Evolutionary conservation across 1,284 basidiomycete genomes (phyloP).

Genomic region (Cerioporus squamosus): DNA sequence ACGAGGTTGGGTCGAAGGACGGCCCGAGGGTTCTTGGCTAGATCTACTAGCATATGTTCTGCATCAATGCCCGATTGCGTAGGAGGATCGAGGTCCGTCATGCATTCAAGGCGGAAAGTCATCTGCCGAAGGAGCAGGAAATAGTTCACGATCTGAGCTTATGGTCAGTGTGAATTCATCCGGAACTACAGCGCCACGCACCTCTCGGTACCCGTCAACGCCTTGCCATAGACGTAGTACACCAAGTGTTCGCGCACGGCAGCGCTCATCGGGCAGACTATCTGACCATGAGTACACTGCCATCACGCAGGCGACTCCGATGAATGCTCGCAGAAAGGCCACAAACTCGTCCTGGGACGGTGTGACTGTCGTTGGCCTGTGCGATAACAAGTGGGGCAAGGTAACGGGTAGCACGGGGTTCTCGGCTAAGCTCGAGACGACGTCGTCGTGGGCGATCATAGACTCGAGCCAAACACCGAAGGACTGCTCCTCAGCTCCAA

Average conservation of each 20-base stretch:
- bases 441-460: conserved; percentile 59
- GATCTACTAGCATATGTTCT: conserved; percentile 65
- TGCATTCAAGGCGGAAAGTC: conserved; percentile 64
- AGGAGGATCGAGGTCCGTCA: conserved; percentile 62
- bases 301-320: conserved; percentile 71
- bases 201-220: conserved; percentile 66
- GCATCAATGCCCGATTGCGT: conserved; percentile 64
- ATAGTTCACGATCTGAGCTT: conserved; percentile 64
- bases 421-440: conserved; percentile 50
- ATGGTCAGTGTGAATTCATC: neutral
- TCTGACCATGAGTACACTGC: conserved; percentile 82
- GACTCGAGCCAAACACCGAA: conserved; percentile 73
- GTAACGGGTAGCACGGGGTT: conserved; percentile 43
- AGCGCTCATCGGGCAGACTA: conserved; percentile 65
- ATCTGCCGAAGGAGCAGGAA: conserved; percentile 66
- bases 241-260: conserved; percentile 64
- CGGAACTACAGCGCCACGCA: conserved; percentile 28
- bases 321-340: conserved; percentile 61
- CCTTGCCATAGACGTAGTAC: conserved; percentile 74
- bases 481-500: conserved; percentile 64
- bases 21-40: conserved; percentile 64
- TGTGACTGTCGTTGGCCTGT: conserved; percentile 24
- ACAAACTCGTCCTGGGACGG: conserved; percentile 64
- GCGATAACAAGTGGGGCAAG: conserved; percentile 40
- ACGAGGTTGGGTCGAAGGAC: conserved; percentile 61